Evolutionary conservation across 805 yeast genomes (phyloP).

Genomic region (Metschnikowia bowlesiae): DNA sequence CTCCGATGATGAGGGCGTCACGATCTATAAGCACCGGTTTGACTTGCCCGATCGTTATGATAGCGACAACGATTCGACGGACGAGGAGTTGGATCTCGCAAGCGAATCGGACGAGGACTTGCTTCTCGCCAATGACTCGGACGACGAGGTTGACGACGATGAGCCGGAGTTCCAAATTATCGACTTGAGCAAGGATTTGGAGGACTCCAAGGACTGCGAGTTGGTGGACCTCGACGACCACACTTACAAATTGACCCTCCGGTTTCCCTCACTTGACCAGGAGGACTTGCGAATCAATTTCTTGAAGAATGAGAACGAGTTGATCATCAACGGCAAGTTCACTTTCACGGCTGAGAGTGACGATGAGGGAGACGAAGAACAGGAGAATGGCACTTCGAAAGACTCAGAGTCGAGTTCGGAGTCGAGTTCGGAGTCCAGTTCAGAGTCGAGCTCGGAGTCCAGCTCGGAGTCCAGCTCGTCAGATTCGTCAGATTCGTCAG

Average conservation of each 20-base stretch:
- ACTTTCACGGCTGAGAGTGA: slow-evolving; percentile 26
- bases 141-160: background rate
- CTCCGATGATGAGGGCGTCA: slow-evolving; percentile 37
- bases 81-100: slow-evolving; percentile 25
- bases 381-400: background rate
- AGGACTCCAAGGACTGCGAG: slow-evolving; percentile 42
- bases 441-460: slow-evolving; percentile 4
- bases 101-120: background rate
- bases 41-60: slow-evolving; percentile 34
- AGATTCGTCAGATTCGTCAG: slow-evolving; percentile 15
- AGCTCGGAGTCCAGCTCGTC: slow-evolving; percentile 13
- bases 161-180: slow-evolving; percentile 21
- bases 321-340: slow-evolving; percentile 37
- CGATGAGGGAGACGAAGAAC: slow-evolving; percentile 21
- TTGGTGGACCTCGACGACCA: slow-evolving; percentile 35
- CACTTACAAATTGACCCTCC: slow-evolving; percentile 36
- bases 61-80: slow-evolving; percentile 34
- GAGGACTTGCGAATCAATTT: slow-evolving; percentile 39
- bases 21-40: slow-evolving; percentile 39
- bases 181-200: slow-evolving; percentile 40
- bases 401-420: slow-evolving; percentile 1
- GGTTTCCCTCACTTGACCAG: slow-evolving; percentile 39
- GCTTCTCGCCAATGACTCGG: slow-evolving; percentile 15
- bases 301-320: slow-evolving; percentile 38
- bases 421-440: no score